A percentile compares a stretch with the other conserved stretches of the same genome.
phyloP scores from a whole-genome alignment of 2,329 filamentous ascomycete species.

The Pseudogymnoascus sp. region DNA sequence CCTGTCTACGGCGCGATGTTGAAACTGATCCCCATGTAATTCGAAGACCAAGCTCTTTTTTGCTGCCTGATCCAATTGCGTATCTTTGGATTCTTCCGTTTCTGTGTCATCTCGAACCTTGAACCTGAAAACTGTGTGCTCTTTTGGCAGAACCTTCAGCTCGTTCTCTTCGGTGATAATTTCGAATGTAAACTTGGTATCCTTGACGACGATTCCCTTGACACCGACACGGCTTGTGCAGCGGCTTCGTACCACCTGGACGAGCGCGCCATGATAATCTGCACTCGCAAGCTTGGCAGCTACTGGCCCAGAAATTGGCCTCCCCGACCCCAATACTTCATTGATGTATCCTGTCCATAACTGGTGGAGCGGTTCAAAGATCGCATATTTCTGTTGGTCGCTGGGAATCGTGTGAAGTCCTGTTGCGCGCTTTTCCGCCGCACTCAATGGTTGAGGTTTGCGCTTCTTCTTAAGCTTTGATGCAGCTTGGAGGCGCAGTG shows the following conservation, averaged over 20 bases:
- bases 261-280: constrained; percentile 79
- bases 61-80: constrained; percentile 16
- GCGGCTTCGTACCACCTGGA: constrained; percentile 74
- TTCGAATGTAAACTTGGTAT: constrained; percentile 80
- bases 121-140: constrained; percentile 77
- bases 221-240: constrained; percentile 78
- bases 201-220: constrained; percentile 78
- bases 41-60: constrained; percentile 62
- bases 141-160: constrained; percentile 78
- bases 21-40: constrained; percentile 78
- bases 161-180: constrained; percentile 64
- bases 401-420: constrained; percentile 68
- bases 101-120: constrained; percentile 37
- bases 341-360: constrained; percentile 82
- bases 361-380: constrained; percentile 68
- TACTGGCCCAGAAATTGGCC: constrained; percentile 30
- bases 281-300: constrained; percentile 74
- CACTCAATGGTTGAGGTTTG: constrained; percentile 63
- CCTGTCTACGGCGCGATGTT: constrained; percentile 71
- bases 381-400: constrained; percentile 58
- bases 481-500: constrained; percentile 28
- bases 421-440: constrained; percentile 64
- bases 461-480: constrained; percentile 33
- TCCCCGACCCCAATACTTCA: constrained; percentile 59
- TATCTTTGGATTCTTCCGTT: constrained; percentile 18